These are phyloP conservation scores for Colletotrichum australisinense DNA, from an alignment of 2,329 filamentous ascomycete species.

Conservation along the genomic window DNA sequence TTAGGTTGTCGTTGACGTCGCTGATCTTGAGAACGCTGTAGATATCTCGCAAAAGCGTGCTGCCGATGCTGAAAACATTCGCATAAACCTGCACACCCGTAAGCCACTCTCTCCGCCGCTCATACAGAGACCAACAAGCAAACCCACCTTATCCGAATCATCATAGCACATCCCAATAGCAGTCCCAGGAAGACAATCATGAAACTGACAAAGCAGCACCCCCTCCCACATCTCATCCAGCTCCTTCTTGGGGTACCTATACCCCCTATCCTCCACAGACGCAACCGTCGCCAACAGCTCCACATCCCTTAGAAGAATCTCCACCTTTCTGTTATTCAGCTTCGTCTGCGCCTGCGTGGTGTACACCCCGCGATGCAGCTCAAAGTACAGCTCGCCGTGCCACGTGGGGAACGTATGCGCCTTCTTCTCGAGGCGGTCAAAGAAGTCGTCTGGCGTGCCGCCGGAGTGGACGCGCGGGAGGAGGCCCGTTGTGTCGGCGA, in stretches of 20 bases:
- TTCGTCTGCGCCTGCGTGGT: constrained; percentile 79
- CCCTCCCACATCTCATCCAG: constrained; percentile 77
- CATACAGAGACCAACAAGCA: too few species aligned
- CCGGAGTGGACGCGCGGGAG: constrained; percentile 73
- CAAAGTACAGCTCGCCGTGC: constrained; percentile 78
- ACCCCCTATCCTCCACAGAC: constrained; percentile 63
- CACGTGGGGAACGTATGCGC: constrained; percentile 72
- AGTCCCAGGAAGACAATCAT: constrained; percentile 75
- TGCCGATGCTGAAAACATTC: background rate
- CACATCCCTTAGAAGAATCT: constrained; percentile 73
- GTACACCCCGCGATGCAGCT: constrained; percentile 76
- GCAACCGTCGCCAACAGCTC: constrained; percentile 74
- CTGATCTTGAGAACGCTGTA: background rate
- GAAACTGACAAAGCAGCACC: constrained; percentile 75
- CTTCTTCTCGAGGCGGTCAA: constrained; percentile 70
- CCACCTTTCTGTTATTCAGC: constrained; percentile 71
- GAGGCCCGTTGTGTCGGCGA: constrained; percentile 68
- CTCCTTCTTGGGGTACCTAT: constrained; percentile 74
- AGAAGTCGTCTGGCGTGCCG: constrained; percentile 75
- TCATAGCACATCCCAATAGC: constrained; percentile 78
- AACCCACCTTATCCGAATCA: constrained; percentile 67
- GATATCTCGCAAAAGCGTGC: background rate
- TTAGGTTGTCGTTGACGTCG: constrained; percentile 51
- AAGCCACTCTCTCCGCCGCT: background rate
- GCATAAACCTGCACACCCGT: background rate